Base-by-base conservation (phyloP, 352 stramenopile genomes). In the Pythium brassicae region DNA sequence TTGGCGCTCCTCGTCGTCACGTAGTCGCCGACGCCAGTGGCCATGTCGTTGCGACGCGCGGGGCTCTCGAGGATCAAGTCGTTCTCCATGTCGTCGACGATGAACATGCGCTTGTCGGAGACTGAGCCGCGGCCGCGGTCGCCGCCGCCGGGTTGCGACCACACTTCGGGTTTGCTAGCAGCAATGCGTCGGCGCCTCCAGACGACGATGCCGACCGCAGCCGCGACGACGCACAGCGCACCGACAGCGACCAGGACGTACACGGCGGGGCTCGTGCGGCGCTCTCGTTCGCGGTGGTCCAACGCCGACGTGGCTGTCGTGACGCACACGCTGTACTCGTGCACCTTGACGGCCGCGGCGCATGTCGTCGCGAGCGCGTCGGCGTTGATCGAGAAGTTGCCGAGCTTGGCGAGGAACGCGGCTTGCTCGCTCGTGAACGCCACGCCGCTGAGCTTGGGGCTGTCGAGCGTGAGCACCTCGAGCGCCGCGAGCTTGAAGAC, bases 241-340 rank as follows among this genome's bases (percentile, higher is more conserved):
- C 48, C 57, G n/a, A 48, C 49, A 6, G 15, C 23, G 14, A 55
- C 50, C 26, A 50, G 25, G 17, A 59, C 22, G 19, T 50, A 59
- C 17, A 55, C 22, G 2, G 17, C n/a, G 26, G 25, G 6, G n/a
- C 29, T 50, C 12, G 43, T 32, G 14, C 32, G 42, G n/a, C 39
- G 14, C 14, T 15, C 17, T 1, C 20, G 8, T 6, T 17, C 14
- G 17, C 40, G 22, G 23, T 12, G 1, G 45, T 22, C 2, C 2
- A 35, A 35, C 4, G 34, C 17, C 2, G 40, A 34, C 26, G 50
- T 40, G 6, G 23, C 25, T 1, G 59, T 50, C 1, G 25, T 39
- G 20, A 74, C 25, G 29, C 71, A 79, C 10, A 76, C 56, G 7
- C n/a, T 57, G 45, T 74, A 74, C 23, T 51, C 53, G 9, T 57